These are phyloP conservation scores for Diutina mesorugosa DNA, from an alignment of 1,139 yeast genomes.

Conservation along the genomic window DNA sequence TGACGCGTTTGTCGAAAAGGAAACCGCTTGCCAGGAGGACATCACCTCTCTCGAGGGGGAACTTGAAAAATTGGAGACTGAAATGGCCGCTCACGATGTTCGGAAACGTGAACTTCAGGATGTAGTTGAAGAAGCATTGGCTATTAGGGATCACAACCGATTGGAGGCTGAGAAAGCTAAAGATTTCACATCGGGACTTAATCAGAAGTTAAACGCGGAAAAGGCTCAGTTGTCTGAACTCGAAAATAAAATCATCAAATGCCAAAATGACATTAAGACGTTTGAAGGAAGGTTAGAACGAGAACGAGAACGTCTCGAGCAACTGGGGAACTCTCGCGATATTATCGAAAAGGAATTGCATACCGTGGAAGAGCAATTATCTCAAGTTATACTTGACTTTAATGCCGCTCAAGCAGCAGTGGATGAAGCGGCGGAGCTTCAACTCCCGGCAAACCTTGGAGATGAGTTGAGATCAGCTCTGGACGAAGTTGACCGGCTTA, in stretches of 20 bases:
- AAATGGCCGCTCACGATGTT: no score
- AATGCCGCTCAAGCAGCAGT: constrained; percentile 7
- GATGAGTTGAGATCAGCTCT: background rate
- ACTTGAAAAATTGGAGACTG: constrained; percentile 9
- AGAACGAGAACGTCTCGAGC: constrained; percentile 19
- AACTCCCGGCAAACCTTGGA: constrained; percentile 9
- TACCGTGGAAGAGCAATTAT: constrained; percentile 3
- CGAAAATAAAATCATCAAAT: constrained; percentile 1
- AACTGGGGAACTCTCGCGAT: constrained; percentile 22
- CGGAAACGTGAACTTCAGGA: background rate
- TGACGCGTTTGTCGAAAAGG: constrained; percentile 4
- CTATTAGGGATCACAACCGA: background rate
- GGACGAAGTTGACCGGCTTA: background rate
- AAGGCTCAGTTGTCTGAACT: background rate
- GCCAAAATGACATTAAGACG: constrained; percentile 14
- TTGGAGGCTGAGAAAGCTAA: background rate
- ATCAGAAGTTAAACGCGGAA: background rate
- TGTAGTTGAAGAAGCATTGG: background rate
- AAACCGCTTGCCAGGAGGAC: constrained; percentile 5
- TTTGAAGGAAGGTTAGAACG: constrained; percentile 15
- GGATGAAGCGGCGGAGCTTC: constrained; percentile 7
- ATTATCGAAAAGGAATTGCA: constrained; percentile 11
- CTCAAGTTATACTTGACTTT: constrained; percentile 6
- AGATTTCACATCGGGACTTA: no score
- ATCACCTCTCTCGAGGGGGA: constrained; percentile 11